These are phyloP conservation scores for Beauveria medogensis DNA, from an alignment of 2,329 filamentous ascomycete genomes.

Conservation along the genomic window DNA sequence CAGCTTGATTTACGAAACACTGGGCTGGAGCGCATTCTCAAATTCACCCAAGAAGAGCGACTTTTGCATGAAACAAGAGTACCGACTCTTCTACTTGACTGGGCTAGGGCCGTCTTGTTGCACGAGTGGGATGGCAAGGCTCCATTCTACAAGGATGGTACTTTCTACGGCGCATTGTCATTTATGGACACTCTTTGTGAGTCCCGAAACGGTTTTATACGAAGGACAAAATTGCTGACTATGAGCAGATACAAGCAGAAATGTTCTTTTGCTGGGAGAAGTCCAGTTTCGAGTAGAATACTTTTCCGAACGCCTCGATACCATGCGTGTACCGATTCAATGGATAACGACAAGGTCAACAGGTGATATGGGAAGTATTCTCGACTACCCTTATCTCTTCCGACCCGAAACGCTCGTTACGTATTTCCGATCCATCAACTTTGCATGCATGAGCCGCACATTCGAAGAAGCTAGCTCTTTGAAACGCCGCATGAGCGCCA, in stretches of 20 bases:
- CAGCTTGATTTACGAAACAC: conserved; percentile 46
- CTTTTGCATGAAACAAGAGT: conserved; percentile 48
- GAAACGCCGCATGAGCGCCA: conserved; percentile 47
- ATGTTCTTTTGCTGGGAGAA: conserved; percentile 56
- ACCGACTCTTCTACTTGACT: conserved; percentile 55
- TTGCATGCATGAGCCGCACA: conserved; percentile 73
- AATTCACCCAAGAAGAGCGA: conserved; percentile 43
- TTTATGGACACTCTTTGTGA: conserved; percentile 66
- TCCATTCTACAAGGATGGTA: conserved; percentile 58
- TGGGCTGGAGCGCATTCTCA: conserved; percentile 35
- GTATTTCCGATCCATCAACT: conserved; percentile 85
- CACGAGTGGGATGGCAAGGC: conserved; percentile 74
- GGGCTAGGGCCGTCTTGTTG: conserved; percentile 66
- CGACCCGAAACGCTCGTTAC: conserved; percentile 62
- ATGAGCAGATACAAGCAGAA: conserved; percentile 49
- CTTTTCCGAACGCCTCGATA: conserved; percentile 67
- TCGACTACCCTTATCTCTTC: conserved; percentile 78
- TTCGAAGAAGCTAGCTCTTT: conserved; percentile 61
- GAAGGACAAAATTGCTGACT: conserved; percentile 13
- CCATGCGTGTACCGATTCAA: conserved; percentile 63
- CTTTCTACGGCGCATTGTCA: conserved; percentile 69
- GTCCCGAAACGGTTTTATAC: conserved; percentile 21
- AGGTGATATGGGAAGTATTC: conserved; percentile 60
- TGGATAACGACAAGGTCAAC: conserved; percentile 58
- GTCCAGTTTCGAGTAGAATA: conserved; percentile 68